Percentiles rank a stretch among this genome's conserved stretches.
Evolutionary conservation across 768 basidiomycete genomes (phyloP).

Genomic region (Termitomyces heimii): DNA sequence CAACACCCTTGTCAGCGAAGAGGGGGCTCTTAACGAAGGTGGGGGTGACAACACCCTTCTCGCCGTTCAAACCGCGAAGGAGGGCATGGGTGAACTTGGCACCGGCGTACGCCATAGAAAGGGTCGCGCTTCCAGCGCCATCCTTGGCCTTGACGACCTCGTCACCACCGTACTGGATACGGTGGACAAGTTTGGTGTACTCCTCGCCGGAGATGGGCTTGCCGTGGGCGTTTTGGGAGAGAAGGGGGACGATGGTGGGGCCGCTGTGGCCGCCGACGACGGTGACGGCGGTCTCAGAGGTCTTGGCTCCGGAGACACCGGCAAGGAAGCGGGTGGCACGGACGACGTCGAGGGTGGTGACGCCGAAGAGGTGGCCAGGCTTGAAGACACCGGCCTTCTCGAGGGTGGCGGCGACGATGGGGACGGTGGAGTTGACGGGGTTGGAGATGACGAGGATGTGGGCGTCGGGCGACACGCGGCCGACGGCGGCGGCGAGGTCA

Average conservation of each 20-base stretch:
- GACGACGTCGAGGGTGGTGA: slow-evolving; percentile 98
- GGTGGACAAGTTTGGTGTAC: slow-evolving; percentile 76
- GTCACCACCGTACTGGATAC: slow-evolving; percentile 97
- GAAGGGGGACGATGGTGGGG: slow-evolving; percentile 93
- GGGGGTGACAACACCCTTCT: slow-evolving; percentile 80
- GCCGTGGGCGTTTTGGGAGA: slow-evolving; percentile 75
- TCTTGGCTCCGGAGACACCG: slow-evolving; percentile 58
- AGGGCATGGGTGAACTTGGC: slow-evolving; percentile 84
- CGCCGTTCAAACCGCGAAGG: slow-evolving; percentile 81
- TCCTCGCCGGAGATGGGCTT: slow-evolving; percentile 69
- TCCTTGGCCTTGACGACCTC: slow-evolving; percentile 99
- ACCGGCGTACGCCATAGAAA: slow-evolving; percentile 94
- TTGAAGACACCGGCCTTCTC: slow-evolving; percentile 91
- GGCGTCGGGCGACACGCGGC: slow-evolving; percentile 84
- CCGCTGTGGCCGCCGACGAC: slow-evolving; percentile 97
- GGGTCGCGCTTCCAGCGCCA: slow-evolving; percentile 87
- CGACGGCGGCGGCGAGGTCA: slow-evolving; percentile 87
- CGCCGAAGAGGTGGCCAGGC: slow-evolving; percentile 86
- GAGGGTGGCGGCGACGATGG: slow-evolving; percentile 90
- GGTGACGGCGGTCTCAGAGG: slow-evolving; percentile 64
- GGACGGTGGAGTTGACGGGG: slow-evolving; percentile 97
- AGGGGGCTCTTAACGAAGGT: slow-evolving; percentile 89
- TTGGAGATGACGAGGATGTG: slow-evolving; percentile 96
- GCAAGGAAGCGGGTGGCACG: slow-evolving; percentile 90
- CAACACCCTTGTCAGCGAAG: slow-evolving; percentile 78